A percentile compares a stretch with the other conserved stretches of the same genome.
These are phyloP conservation scores for Phytophthora fragariae DNA, from an alignment of 352 stramenopile genomes.

Conservation along the genomic window DNA sequence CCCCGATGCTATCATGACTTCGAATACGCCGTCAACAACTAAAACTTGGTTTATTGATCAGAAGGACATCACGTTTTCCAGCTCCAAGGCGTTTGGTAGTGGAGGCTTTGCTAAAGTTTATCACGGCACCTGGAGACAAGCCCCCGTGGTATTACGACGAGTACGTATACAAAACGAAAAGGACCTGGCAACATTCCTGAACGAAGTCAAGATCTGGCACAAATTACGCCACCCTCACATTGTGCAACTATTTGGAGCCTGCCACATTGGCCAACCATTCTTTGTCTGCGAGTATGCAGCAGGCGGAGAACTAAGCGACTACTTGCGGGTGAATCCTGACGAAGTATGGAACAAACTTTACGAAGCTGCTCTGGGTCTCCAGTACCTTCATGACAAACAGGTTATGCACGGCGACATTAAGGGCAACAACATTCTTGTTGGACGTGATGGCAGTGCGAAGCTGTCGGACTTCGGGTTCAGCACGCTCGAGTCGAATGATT, in stretches of 20 bases:
- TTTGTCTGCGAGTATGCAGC: constrained; percentile 20
- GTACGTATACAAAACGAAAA: background rate
- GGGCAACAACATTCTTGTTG: constrained; percentile 7
- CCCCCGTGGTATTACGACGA: constrained; percentile 32
- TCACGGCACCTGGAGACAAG: constrained; percentile 25
- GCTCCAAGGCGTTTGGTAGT: constrained; percentile 18
- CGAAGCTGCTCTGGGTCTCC: constrained; percentile 15
- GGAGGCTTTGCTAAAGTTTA: constrained; percentile 29
- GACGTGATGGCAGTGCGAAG: background rate
- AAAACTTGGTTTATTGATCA: constrained; percentile 1
- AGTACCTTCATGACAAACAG: constrained; percentile 10
- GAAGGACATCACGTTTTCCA: background rate
- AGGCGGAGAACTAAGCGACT: constrained; percentile 8
- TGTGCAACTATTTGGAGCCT: constrained; percentile 14
- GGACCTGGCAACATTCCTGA: background rate
- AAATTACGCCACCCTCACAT: constrained; percentile 14
- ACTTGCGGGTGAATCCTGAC: constrained; percentile 4
- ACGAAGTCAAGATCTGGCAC: constrained; percentile 18
- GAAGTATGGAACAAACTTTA: constrained; percentile 17
- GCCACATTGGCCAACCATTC: constrained; percentile 11
- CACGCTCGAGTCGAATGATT: background rate
- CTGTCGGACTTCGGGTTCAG: background rate
- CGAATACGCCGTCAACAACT: background rate
- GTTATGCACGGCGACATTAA: constrained; percentile 11
- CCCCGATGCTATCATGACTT: background rate